Base-by-base conservation (phyloP, 2,329 filamentous ascomycete species). In the Fusarium tanahbumbuense region DNA sequence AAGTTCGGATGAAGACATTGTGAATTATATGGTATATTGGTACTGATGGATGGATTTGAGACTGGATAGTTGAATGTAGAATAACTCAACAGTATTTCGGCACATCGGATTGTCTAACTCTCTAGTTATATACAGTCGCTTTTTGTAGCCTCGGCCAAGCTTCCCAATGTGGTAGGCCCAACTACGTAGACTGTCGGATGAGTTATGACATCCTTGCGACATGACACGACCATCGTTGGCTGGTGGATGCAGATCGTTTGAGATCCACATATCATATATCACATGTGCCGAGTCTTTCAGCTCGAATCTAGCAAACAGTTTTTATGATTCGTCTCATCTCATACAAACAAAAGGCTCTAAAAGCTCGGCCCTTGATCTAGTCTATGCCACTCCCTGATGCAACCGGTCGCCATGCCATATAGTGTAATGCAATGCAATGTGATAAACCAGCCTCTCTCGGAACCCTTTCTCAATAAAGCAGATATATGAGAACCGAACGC, bases 1-100 rank as follows among this genome's bases (percentile, higher is more conserved):
- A 44, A 82, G 76, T 55, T 77, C 77, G 61, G 77, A 74, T 40
- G 74, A 66, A 46, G 75, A 61, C 76, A 77, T 77, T 48, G 11
- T 34, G 13, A n/a, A 23, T 11, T 49, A 30, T 15, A 25, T 32
- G 40, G 25, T 23, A 32, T 27, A 40, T 9, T 12, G 16, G n/a
- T n/a, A n/a, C n/a, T n/a, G n/a, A n/a, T n/a, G n/a, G n/a, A 32
- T 48, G 10, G 22, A 30, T 34, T 30, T 22, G 44, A 10, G 28
- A 11, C 18, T 22, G 3, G 20, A 30, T 41, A 30, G 32, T 48
- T 12, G 47, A 48, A 49, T 46, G 32, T 15, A 59, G n/a, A 32
- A 20, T 15, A 56, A 25, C 30, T 25, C 37, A 34, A 20, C 32
- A 40, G 50, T 28, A 34, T 34, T 37, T 12, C 59, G 46, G 58